Evolutionary conservation across 2,329 filamentous ascomycete species (phyloP), one percentile per base, ranked within the genome.

Genomic region (Chaetoscypha palmicola): DNA sequence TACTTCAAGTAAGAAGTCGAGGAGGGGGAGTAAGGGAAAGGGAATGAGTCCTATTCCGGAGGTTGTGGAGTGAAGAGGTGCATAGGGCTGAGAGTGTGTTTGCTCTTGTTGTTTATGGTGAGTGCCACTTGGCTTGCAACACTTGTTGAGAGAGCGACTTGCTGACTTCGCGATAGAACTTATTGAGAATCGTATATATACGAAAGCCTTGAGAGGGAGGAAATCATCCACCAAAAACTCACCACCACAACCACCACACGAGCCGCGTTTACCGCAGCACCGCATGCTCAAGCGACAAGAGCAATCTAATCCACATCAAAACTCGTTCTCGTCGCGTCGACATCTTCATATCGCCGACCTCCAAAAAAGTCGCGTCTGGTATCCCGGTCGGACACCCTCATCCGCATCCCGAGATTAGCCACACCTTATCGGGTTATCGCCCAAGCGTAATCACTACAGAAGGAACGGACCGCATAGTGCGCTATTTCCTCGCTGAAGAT

Each of bases 21-120:
- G 55, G 41, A 53, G 51, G 23, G 36, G 41, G 9, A 53, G 54
- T 38, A 58, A 33, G 38, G 66, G 66, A 60, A 78, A 75, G 67
- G 74, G 72, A 61, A 77, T 81, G 67, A 67, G 73, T 40, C 69
- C 74, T 47, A 79, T 79, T 58, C 58, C 67, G 54, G 77, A 81
- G 64, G 64, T 62, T 30, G 61, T 56, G 38, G 68, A 70, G 57
- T 68, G 64, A 68, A 41, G 35, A 17, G 8, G 32, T 12, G 19
- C 9, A n/a, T 28, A 20, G 11, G 11, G 30, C 8, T 26, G 32
- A 16, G 22, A 41, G 41, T 22, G 38, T 40, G 28, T 26, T 21
- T 8, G 43, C 45, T 41, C 28, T 45, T 49, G 45, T 46, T 50
- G n/a, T 45, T 49, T 43, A 47, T 47, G 47, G 50, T 55, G 50